These are phyloP conservation scores for Hyaloscypha finlandica DNA, from an alignment of 495 filamentous ascomycete species.

Conservation along the genomic window DNA sequence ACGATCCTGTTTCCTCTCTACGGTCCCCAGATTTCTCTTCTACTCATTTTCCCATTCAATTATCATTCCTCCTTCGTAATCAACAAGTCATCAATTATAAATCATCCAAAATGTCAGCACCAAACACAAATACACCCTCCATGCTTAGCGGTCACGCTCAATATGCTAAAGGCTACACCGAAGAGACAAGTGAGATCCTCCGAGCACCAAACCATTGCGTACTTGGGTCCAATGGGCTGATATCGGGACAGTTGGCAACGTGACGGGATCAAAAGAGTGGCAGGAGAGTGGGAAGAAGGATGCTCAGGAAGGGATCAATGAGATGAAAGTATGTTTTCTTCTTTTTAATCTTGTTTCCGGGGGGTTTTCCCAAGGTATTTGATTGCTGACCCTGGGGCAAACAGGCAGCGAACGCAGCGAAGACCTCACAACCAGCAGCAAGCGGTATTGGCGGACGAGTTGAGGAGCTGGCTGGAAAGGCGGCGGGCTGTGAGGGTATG, in stretches of 20 bases:
- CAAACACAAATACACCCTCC: conserved; percentile 18
- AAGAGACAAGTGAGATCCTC: conserved; percentile 15
- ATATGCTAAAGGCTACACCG: conserved; percentile 27
- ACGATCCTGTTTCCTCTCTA: not conserved
- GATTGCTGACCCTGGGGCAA: not conserved
- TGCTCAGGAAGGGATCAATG: conserved; percentile 22
- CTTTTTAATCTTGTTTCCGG: not conserved
- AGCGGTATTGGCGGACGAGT: conserved; percentile 22
- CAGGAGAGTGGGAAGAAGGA: conserved; percentile 28
- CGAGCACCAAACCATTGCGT: not conserved
- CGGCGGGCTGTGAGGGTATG: conserved; percentile 29
- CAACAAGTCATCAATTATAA: not conserved
- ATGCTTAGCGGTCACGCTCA: conserved; percentile 19
- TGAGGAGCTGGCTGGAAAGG: conserved; percentile 29
- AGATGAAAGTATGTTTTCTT: conserved; percentile 20
- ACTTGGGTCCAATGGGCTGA: not conserved
- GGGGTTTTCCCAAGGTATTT: not conserved
- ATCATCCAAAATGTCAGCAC: conserved; percentile 9
- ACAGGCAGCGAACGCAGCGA: conserved; percentile 22
- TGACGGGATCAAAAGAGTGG: conserved; percentile 26
- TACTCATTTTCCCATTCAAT: not conserved
- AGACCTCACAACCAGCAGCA: conserved; percentile 8
- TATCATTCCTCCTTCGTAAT: not conserved
- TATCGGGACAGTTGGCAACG: conserved; percentile 11
- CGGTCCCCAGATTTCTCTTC: not conserved